Conservation (phyloP, 768 basidiomycete species). For the Rhodosporidiobolus sp. region DNA sequence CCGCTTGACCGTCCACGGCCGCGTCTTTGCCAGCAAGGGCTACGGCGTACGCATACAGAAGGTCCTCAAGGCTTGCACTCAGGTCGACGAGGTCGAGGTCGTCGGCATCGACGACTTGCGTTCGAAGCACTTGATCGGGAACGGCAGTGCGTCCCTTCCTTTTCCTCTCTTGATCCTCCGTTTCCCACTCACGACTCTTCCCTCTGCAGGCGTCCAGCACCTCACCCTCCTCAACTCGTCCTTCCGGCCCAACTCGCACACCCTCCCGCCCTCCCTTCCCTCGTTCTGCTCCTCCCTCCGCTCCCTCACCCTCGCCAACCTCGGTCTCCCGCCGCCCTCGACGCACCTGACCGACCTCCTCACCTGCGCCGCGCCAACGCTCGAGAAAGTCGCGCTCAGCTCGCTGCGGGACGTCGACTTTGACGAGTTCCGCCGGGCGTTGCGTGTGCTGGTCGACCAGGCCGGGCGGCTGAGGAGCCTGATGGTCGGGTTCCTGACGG, state of each 20-base stretch:
- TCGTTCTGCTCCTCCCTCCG: conserved; percentile 12
- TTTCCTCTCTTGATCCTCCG: not conserved
- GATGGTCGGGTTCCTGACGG: conserved; percentile 26
- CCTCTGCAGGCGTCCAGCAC: conserved; percentile 7
- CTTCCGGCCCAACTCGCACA: conserved; percentile 25
- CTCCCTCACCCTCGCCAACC: conserved; percentile 30
- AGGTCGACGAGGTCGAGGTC: conserved; percentile 4
- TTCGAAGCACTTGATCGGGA: conserved; percentile 17
- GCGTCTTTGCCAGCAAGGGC: conserved; percentile 16
- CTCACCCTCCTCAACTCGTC: conserved; percentile 24
- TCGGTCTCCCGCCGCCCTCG: conserved; percentile 30
- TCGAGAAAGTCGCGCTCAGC: conserved; percentile 27
- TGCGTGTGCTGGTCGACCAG: not conserved
- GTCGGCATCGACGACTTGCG: conserved; percentile 33
- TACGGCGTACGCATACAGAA: conserved; percentile 10
- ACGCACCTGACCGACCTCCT: conserved; percentile 26
- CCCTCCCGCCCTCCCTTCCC: conserved; percentile 15
- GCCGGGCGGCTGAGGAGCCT: not conserved
- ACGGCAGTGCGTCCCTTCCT: not conserved
- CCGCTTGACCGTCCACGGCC: conserved; percentile 1
- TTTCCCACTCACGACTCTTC: not conserved
- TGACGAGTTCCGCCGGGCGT: not conserved
- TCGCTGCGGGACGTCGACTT: conserved; percentile 22
- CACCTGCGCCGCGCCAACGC: not conserved
- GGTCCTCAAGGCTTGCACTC: not conserved